Evolutionary conservation across 2,329 filamentous ascomycete species (phyloP).

Genomic region (Sporothrix protearum): DNA sequence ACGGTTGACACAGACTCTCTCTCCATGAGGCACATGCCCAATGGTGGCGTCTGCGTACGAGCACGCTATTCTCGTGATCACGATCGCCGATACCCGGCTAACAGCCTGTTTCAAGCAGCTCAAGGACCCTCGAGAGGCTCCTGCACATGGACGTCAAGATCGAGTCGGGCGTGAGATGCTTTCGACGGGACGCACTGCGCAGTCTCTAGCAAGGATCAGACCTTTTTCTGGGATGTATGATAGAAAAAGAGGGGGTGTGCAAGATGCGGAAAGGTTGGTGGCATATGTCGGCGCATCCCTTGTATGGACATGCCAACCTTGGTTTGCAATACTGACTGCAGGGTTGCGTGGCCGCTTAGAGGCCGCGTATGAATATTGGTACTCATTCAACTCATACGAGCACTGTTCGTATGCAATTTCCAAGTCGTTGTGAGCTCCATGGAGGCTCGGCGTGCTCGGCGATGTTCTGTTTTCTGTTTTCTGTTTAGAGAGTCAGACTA

Average conservation of each 20-base stretch:
- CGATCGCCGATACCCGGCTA: not conserved
- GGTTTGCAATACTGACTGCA: not conserved
- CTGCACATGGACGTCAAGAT: not conserved
- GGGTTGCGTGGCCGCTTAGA: not conserved
- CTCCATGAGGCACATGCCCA: conserved; percentile 3
- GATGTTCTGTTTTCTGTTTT: not conserved
- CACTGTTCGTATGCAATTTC: not conserved
- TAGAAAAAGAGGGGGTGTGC: not conserved
- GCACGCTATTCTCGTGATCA: not conserved
- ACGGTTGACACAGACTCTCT: not conserved
- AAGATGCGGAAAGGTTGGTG: not conserved
- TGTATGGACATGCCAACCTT: not conserved
- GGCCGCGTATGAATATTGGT: not conserved
- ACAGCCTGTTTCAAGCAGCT: not conserved
- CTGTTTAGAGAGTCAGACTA: not conserved
- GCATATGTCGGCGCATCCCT: not conserved
- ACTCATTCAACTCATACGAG: not conserved
- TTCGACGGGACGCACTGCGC: not conserved
- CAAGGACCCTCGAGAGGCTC: not conserved
- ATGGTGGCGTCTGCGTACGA: not conserved
- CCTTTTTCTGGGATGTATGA: not conserved
- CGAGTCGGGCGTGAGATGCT: not conserved
- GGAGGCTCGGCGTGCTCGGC: not conserved
- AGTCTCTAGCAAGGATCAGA: not conserved
- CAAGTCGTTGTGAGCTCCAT: not conserved